phyloP scores from a whole-genome alignment of 108 stramenopile genomes.

The Parietichytrium sp. region DNA sequence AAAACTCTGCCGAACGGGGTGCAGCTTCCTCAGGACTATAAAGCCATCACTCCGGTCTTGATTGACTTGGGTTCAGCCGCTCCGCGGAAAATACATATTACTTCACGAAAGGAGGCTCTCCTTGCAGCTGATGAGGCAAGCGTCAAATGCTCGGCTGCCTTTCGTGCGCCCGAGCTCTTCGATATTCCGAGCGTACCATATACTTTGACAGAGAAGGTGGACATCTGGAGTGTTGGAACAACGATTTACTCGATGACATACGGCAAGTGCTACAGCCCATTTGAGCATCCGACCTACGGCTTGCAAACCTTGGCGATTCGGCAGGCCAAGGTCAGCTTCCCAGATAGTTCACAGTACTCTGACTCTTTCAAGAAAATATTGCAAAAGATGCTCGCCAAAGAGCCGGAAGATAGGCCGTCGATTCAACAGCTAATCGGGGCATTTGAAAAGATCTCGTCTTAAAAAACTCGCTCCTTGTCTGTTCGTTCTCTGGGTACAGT shows the following conservation, averaged over 20 bases:
- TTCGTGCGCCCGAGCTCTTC: slow-evolving; percentile 29
- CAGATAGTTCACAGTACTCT: neutral
- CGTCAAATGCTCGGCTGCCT: slow-evolving; percentile 31
- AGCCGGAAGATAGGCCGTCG: too few species aligned
- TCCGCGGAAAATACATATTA: neutral
- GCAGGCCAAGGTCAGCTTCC: slow-evolving; percentile 15
- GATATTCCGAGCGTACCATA: slow-evolving; percentile 4
- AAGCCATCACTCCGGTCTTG: neutral
- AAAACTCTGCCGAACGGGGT: too few species aligned
- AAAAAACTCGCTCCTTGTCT: too few species aligned
- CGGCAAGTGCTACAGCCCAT: neutral
- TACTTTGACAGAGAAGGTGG: neutral
- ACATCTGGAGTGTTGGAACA: slow-evolving; percentile 12
- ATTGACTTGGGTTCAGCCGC: neutral
- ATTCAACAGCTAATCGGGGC: too few species aligned
- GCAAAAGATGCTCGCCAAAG: neutral
- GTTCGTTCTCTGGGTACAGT: too few species aligned
- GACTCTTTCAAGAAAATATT: neutral
- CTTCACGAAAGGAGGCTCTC: slow-evolving; percentile 10
- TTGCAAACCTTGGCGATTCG: slow-evolving; percentile 10
- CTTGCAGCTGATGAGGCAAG: slow-evolving; percentile 7
- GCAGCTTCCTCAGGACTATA: neutral
- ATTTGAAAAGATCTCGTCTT: too few species aligned
- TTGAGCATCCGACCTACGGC: slow-evolving; percentile 32
- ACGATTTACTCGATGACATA: slow-evolving; percentile 15